These are phyloP conservation scores for Pichia pseudocactophila DNA, from an alignment of 805 yeast species.

Conservation along the genomic window DNA sequence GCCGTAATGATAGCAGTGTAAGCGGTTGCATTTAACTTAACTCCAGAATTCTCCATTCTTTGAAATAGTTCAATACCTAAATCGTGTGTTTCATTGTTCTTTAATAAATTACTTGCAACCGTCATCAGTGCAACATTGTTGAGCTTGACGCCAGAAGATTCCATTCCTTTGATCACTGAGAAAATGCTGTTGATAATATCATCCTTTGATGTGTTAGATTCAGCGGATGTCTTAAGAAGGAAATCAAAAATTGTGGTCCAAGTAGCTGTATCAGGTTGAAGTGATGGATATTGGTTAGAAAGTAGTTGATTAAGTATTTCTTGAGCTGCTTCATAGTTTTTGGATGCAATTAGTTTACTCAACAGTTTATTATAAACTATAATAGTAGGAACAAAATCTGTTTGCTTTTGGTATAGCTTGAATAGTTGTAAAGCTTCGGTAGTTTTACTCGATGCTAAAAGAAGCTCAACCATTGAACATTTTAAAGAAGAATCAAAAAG, in stretches of 20 bases:
- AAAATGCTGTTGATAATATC: slow-evolving; percentile 23
- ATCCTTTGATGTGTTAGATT: slow-evolving; percentile 31
- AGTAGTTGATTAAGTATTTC: slow-evolving; percentile 40
- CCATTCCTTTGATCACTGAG: slow-evolving; percentile 31
- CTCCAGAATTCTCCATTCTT: slow-evolving; percentile 28
- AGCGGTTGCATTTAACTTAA: slow-evolving; percentile 29
- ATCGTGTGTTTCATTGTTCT: slow-evolving; percentile 35
- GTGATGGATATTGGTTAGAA: slow-evolving; percentile 17
- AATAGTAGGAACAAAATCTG: slow-evolving; percentile 34
- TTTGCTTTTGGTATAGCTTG: slow-evolving; percentile 20
- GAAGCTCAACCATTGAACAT: slow-evolving; percentile 38
- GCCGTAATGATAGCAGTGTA: slow-evolving; percentile 40
- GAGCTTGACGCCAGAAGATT: slow-evolving; percentile 26
- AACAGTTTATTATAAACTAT: slow-evolving; percentile 46
- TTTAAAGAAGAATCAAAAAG: slow-evolving; percentile 32
- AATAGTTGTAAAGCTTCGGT: slow-evolving; percentile 31
- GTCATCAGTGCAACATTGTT: slow-evolving; percentile 42
- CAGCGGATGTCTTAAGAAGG: slow-evolving; percentile 40
- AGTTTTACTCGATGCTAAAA: slow-evolving; percentile 32
- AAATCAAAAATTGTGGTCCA: slow-evolving; percentile 51
- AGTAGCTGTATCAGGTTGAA: slow-evolving; percentile 54
- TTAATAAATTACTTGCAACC: slow-evolving; percentile 45
- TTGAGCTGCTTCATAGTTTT: slow-evolving; percentile 38
- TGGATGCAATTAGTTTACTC: slow-evolving; percentile 30
- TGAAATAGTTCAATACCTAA: slow-evolving; percentile 46